Evolutionary conservation across 345 rosid genomes (phyloP).

Genomic region (Eucalyptus victrix): DNA sequence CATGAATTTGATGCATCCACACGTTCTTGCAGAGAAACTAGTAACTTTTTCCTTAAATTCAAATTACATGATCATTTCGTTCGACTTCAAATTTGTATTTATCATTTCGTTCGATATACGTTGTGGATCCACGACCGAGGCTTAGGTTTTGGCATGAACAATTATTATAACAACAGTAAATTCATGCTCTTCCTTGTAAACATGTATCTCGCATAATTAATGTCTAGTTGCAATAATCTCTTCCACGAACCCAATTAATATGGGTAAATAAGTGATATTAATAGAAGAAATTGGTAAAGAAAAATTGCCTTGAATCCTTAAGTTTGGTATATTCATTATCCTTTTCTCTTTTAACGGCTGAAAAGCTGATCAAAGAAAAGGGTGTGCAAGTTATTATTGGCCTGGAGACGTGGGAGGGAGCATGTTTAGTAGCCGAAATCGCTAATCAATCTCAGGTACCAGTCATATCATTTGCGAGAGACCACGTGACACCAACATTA

Average conservation of each 20-base stretch:
- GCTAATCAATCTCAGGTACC: slow-evolving; percentile 20
- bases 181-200: neutral
- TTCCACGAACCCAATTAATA: neutral
- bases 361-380: slow-evolving; percentile 12
- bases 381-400: slow-evolving; percentile 22
- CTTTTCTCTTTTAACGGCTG: slow-evolving; percentile 5
- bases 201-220: neutral
- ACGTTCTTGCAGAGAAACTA: neutral
- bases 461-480: slow-evolving; percentile 19
- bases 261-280: neutral
- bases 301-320: neutral
- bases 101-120: no score
- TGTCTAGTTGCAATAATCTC: neutral
- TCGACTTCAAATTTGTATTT: no score
- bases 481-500: slow-evolving; percentile 20
- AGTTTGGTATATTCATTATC: neutral
- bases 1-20: neutral
- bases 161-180: neutral
- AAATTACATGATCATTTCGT: neutral
- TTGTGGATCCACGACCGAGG: neutral
- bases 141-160: neutral
- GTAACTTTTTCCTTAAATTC: neutral
- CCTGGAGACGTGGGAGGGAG: slow-evolving; percentile 30
- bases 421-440: slow-evolving; percentile 23
- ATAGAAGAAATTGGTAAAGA: neutral